Evolutionary conservation across 2,329 filamentous ascomycete species (phyloP).

Genomic region (Aspergillus eucalypticola): DNA sequence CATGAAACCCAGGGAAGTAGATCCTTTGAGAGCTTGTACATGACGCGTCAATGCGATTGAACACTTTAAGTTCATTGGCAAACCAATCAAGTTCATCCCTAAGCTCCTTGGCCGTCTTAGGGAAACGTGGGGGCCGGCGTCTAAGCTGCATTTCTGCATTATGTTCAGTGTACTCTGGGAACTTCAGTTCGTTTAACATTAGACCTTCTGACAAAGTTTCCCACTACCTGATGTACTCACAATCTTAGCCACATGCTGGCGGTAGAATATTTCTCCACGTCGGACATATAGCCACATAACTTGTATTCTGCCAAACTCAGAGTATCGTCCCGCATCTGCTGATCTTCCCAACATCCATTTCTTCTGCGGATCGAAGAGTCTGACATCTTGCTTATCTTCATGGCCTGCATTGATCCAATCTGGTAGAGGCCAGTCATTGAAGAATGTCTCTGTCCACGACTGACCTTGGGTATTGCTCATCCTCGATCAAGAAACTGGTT

Average conservation of each 20-base stretch:
- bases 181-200: background rate
- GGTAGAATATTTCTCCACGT: background rate
- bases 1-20: conserved; percentile 7
- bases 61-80: background rate
- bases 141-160: background rate
- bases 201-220: background rate
- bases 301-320: background rate
- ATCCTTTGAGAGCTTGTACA: conserved; percentile 7
- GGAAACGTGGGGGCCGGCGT: background rate
- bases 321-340: background rate
- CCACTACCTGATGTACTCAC: background rate
- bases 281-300: background rate
- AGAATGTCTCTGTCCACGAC: background rate
- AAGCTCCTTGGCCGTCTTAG: background rate
- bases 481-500: too few species aligned
- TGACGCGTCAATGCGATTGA: background rate
- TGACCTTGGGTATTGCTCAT: background rate
- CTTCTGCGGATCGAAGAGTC: background rate
- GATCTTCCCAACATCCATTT: background rate
- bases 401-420: background rate
- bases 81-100: background rate
- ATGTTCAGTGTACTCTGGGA: background rate
- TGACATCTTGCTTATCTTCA: background rate
- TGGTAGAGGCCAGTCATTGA: background rate
- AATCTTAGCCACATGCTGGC: background rate